phyloP scores from a whole-genome alignment of 768 basidiomycete genomes.

The Hysterangium stoloniferum region DNA sequence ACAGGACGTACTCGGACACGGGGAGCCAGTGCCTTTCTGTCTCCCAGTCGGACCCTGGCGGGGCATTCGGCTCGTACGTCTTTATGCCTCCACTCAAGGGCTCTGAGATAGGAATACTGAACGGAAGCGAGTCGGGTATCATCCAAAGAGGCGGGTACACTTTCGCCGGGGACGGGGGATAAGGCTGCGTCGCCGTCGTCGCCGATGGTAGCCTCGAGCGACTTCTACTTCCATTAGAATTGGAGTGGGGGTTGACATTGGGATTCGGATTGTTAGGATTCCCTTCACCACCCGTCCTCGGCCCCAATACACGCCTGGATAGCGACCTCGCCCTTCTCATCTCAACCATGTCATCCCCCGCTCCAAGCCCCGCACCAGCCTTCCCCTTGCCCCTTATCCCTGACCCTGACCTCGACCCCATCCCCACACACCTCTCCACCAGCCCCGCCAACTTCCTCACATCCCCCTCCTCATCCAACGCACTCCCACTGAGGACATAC shows the following conservation, averaged over 20 bases:
- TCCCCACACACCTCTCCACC: background rate
- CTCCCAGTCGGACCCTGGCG: conserved; percentile 17
- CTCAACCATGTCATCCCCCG: conserved; percentile 10
- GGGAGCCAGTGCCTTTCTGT: conserved; percentile 41
- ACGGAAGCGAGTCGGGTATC: conserved; percentile 57
- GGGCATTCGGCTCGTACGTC: conserved; percentile 45
- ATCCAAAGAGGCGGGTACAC: conserved; percentile 52
- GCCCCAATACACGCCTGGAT: conserved; percentile 9
- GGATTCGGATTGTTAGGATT: background rate
- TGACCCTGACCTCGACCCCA: too few species aligned
- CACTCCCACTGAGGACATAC: conserved; percentile 44
- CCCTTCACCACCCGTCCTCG: conserved; percentile 4
- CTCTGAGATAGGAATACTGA: conserved; percentile 46
- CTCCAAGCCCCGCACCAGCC: too few species aligned
- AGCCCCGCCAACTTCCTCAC: background rate
- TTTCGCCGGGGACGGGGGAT: conserved; percentile 17
- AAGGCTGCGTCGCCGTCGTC: conserved; percentile 23
- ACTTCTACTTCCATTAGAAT: conserved; percentile 59
- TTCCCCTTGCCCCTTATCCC: conserved; percentile 44
- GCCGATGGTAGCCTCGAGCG: too few species aligned
- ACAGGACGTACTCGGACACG: conserved; percentile 63
- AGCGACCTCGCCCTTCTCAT: conserved; percentile 12
- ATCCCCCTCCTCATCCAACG: background rate
- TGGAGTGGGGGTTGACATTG: background rate
- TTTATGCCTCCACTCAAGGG: conserved; percentile 60